These are phyloP conservation scores for Umbelopsis sp. DNA, from an alignment of 371 early-diverging fungal species.

Conservation along the genomic window DNA sequence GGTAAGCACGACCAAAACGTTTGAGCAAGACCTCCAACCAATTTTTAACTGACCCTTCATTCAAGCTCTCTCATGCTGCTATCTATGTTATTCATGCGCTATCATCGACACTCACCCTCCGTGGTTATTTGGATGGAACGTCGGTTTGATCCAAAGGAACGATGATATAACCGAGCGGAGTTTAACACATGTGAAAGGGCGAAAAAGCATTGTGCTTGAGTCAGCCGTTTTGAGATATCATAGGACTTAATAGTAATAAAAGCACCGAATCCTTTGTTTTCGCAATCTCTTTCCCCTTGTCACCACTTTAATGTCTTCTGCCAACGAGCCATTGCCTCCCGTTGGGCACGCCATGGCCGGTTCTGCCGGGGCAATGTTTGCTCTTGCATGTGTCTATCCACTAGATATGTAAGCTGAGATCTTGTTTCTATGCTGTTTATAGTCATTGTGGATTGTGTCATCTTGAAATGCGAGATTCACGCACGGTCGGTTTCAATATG, in stretches of 20 bases:
- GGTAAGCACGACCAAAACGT: background rate
- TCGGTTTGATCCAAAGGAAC: background rate
- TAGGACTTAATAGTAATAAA: background rate
- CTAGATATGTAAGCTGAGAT: constrained; percentile 85
- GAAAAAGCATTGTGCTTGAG: constrained; percentile 16
- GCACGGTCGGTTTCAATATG: too few species aligned
- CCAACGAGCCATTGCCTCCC: constrained; percentile 72
- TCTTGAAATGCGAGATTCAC: too few species aligned
- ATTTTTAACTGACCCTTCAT: background rate
- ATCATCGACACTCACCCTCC: background rate
- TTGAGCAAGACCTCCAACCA: background rate
- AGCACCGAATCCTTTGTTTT: constrained; percentile 21
- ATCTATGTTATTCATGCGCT: constrained; percentile 9
- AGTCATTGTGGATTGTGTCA: too few species aligned
- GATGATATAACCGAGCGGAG: background rate
- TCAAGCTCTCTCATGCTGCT: constrained; percentile 5
- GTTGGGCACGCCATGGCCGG: constrained; percentile 94
- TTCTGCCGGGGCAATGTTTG: constrained; percentile 90
- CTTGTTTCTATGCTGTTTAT: constrained; percentile 1
- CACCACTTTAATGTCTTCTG: constrained; percentile 41
- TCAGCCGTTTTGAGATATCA: constrained; percentile 17
- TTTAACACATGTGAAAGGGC: constrained; percentile 15
- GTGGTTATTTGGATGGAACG: constrained; percentile 10
- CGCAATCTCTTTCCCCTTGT: constrained; percentile 16
- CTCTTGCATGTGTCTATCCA: constrained; percentile 89